Percentiles rank a stretch among this genome's conserved stretches.
Evolutionary conservation across 1,284 basidiomycete genomes (phyloP).

Genomic region (Austroboletus rostrupii): DNA sequence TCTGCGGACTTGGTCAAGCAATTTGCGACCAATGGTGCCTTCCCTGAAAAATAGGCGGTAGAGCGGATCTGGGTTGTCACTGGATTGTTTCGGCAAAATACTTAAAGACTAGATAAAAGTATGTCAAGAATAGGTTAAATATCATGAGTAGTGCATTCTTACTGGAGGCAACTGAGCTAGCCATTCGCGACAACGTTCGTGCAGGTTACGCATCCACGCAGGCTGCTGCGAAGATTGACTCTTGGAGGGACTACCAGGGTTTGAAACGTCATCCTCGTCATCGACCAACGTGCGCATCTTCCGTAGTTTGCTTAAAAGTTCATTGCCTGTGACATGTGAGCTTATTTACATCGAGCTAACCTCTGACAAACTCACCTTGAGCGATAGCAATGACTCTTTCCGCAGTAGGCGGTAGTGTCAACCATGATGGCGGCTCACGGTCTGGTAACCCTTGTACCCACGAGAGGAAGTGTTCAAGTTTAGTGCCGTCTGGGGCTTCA

Average conservation of each 20-base stretch:
- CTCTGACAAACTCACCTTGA: slow-evolving; percentile 59
- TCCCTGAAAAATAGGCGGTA: slow-evolving; percentile 89
- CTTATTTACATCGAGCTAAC: background rate
- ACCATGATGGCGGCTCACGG: slow-evolving; percentile 88
- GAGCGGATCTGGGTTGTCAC: slow-evolving; percentile 78
- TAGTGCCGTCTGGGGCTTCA: slow-evolving; percentile 83
- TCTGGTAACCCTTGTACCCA: slow-evolving; percentile 89
- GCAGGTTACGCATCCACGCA: slow-evolving; percentile 86
- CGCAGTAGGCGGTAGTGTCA: slow-evolving; percentile 85
- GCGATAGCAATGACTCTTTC: slow-evolving; percentile 88
- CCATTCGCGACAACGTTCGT: slow-evolving; percentile 82
- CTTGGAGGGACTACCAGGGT: slow-evolving; percentile 50
- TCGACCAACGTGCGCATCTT: slow-evolving; percentile 91
- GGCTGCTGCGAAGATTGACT: slow-evolving; percentile 71
- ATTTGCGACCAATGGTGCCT: slow-evolving; percentile 70
- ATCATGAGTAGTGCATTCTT: slow-evolving; percentile 23
- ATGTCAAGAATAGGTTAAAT: slow-evolving; percentile 2
- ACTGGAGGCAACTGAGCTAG: slow-evolving; percentile 72
- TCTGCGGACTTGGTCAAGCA: slow-evolving; percentile 72
- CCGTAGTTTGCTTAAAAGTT: slow-evolving; percentile 78
- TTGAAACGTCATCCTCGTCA: slow-evolving; percentile 71
- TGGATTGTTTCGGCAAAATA: slow-evolving; percentile 56
- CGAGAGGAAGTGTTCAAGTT: slow-evolving; percentile 81
- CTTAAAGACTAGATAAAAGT: slow-evolving; percentile 50
- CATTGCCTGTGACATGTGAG: slow-evolving; percentile 57